Evolutionary conservation across 163 green algal species (phyloP).

Genomic region (Scenedesmus sp.): DNA sequence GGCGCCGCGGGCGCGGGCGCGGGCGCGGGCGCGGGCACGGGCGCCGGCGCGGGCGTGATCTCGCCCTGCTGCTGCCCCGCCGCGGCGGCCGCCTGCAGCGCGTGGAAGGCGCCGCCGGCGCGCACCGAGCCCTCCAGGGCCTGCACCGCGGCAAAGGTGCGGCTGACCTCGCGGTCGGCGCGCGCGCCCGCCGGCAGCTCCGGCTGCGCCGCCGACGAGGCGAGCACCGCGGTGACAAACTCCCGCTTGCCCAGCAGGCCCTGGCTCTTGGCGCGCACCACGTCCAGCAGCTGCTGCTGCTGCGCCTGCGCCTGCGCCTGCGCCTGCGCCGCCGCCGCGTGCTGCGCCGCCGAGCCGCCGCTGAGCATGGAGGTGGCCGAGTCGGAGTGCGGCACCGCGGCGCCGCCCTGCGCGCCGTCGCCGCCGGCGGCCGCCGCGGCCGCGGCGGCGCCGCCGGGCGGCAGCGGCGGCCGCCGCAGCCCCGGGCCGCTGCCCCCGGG

Average conservation of each 20-base stretch:
- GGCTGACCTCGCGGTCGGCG: conserved; percentile 6
- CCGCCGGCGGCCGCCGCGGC: not conserved
- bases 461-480: too few relatives aligned
- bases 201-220: not conserved
- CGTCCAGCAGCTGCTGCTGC: conserved; percentile 32
- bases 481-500: too few relatives aligned
- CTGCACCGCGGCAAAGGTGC: conserved; percentile 30
- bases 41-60: not conserved
- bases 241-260: conserved; percentile 36
- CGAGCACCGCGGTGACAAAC: conserved; percentile 29
- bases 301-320: conserved; percentile 16
- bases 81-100: not conserved
- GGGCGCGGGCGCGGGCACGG: too few relatives aligned
- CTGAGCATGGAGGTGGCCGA: conserved; percentile 7
- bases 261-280: conserved; percentile 29
- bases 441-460: conserved; percentile 2
- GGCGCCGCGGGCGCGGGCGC: too few relatives aligned
- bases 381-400: conserved; percentile 2
- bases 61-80: not conserved
- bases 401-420: not conserved
- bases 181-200: conserved; percentile 17
- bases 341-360: too few relatives aligned
- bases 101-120: conserved; percentile 24
- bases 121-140: conserved; percentile 40
- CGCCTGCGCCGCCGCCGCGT: not conserved